Percentiles rank a stretch among this genome's conserved stretches.
phyloP scores from a whole-genome alignment of 768 basidiomycete species.

The Boletus speciosus region DNA sequence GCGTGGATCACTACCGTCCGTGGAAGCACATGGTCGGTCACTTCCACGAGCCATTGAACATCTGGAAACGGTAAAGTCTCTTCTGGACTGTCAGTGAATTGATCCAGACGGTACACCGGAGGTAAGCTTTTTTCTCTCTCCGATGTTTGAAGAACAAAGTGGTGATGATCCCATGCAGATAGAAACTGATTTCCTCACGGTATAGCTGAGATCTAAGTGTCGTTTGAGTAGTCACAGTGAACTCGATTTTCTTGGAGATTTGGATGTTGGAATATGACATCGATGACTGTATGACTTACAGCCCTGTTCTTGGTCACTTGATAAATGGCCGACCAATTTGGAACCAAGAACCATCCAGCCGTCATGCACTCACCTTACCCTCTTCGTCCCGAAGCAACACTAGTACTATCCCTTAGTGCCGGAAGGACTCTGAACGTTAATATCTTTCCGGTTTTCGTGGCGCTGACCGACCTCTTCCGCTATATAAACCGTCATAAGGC shows the following conservation, averaged over 20 bases:
- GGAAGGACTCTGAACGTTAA: not conserved
- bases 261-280: not conserved
- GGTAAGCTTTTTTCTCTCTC: slow-evolving; percentile 13
- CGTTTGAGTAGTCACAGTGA: too few relatives aligned
- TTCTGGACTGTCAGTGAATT: slow-evolving; percentile 48
- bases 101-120: slow-evolving; percentile 33
- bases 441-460: not conserved
- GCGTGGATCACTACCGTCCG: slow-evolving; percentile 40
- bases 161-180: not conserved
- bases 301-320: not conserved
- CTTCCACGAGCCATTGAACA: too few relatives aligned
- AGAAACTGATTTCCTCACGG: not conserved
- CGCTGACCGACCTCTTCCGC: not conserved
- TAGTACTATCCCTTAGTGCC: too few relatives aligned
- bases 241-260: not conserved
- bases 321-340: not conserved
- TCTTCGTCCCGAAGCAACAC: not conserved
- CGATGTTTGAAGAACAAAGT: not conserved
- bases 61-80: too few relatives aligned
- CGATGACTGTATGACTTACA: not conserved
- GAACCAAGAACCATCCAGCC: not conserved
- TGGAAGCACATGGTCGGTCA: slow-evolving; percentile 27
- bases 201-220: not conserved
- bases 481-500: slow-evolving; percentile 16
- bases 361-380: not conserved